Evolutionary conservation across 257 asterid genomes (phyloP), one percentile per base, ranked within the genome.

Genomic region (Solanum appendiculatum): DNA sequence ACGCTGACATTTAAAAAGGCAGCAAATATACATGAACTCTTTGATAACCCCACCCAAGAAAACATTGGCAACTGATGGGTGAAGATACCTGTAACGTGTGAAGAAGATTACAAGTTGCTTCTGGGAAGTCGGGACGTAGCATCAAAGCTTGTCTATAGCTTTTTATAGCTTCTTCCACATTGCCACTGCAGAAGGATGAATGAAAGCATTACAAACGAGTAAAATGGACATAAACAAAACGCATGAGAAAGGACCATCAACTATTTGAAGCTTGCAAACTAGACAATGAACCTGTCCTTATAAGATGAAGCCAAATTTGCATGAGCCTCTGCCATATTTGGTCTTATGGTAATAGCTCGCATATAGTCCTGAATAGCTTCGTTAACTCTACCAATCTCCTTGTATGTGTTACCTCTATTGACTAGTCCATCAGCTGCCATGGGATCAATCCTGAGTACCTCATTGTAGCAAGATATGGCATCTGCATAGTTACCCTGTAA

Each of bases 321-420:
- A 95, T 97, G 99, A 86, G 99, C 99, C 93, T 97, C 99, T 25
- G 99, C 96, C 99, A 97, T 97, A 88, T 94, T 56, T 34, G 99
- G 99, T 66, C 99, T 92, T 83, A 94, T 91, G 86, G 90, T 77
- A 88, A 97, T 96, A 89, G 99, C 99, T 88, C 92, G 94, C 87
- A 89, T 54, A 89, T 97, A 97, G 86, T 97, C 99, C 92, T 95
- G 98, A 89, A 97, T 93, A 86, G 98, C 99, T 86, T 96, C 99
- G 64, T 89, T 93, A 77, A 96, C 99, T 94, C 99, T 93, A 88
- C 99, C 99, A 86, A 96, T 90, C 90, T 97, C 99, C 89, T 97
- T 97, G 89, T 90, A 97, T 40, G 99, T 96, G 87, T 97, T 97
- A 25, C 99, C 99, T 18, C 99, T 94, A 90, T 97, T 97, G 83